Evolutionary conservation across 192 early-diverging fungal species (phyloP), one percentile per base, ranked within the genome.

Genomic region (Entomortierella beljakovae): DNA sequence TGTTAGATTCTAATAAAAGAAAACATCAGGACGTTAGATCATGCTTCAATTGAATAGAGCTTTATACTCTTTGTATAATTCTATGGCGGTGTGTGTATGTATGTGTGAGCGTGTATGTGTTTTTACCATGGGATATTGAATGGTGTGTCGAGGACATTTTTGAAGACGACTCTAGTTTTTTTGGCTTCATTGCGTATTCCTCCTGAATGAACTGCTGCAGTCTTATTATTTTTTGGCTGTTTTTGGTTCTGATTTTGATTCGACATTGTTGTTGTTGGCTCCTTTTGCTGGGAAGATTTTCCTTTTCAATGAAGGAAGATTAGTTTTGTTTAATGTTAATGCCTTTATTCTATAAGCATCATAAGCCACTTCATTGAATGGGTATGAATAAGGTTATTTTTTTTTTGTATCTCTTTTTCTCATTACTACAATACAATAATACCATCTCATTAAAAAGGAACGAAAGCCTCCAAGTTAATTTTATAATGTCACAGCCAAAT

Each of bases 131-230:
- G 50, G 31, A 79, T 69, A 32, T 70, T 70, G 50, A 65, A 70
- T 4, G 75, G 75, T 9, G 67, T 79, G n/a, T 79, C 68, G 5
- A 79, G 62, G 7, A 70, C 62, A 42, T 69, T 70, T 23, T 70
- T 79, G 61, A 65, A 69, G 4, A 70, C 68, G 31, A 61, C 56
- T 42, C 46, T 70, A 0, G 54, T 70, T 51, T 79, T 79, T 43
- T 79, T 79, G 2, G 75, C 75, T 38, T 79, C 68, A 20, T 61
- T 43, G 35, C 75, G 75, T 38, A 79, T 64, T 16, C 75, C 75
- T 28, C 67, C 75, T 0, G 63, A 53, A 40, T 61, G 48, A 3
- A 35, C 40, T 15, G 57, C 71, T 0, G 71, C 71, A 26, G 31
- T 37, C 22, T 37, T 66, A 23, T 37, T 31, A 31, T 22, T 49